Conservation (phyloP, 257 asterid species). For the Jacaranda copaia region DNA sequence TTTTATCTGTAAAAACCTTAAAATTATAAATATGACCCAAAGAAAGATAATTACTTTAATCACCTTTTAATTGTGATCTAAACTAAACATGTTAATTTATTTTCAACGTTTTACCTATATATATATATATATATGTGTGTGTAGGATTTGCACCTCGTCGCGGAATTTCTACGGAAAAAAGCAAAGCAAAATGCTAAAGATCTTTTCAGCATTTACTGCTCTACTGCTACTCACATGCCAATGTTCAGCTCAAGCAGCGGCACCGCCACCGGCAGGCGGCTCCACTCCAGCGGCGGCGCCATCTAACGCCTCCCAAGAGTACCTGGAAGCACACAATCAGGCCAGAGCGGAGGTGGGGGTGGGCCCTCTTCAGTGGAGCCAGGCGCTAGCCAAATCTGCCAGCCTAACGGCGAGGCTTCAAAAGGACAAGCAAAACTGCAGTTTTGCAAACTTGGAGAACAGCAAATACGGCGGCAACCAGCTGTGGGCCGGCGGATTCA, state of each 20-base stretch:
- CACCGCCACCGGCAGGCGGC: slow-evolving; percentile 41
- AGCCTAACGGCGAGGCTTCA: slow-evolving; percentile 70
- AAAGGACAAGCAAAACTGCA: slow-evolving; percentile 72
- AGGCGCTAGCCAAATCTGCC: slow-evolving; percentile 66
- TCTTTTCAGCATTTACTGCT: slow-evolving; percentile 36
- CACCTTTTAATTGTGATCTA: too few relatives aligned
- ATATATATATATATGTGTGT: too few relatives aligned
- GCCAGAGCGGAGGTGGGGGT: slow-evolving; percentile 86
- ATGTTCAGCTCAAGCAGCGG: slow-evolving; percentile 34
- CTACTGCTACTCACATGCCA: slow-evolving; percentile 39
- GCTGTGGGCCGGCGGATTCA: slow-evolving; percentile 65
- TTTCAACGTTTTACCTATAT: too few relatives aligned
- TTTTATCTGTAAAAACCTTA: too few relatives aligned
- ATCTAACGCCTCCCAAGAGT: slow-evolving; percentile 48
- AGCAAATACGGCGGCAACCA: slow-evolving; percentile 85
- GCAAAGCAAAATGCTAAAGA: slow-evolving; percentile 23
- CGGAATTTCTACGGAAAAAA: background rate
- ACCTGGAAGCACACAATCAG: slow-evolving; percentile 69
- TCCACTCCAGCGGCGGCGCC: slow-evolving; percentile 30
- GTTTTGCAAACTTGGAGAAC: slow-evolving; percentile 61
- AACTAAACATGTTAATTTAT: too few relatives aligned
- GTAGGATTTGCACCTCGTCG: background rate
- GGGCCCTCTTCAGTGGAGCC: slow-evolving; percentile 73
- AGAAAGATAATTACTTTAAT: too few relatives aligned
- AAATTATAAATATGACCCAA: too few relatives aligned